Evolutionary conservation across 2,329 filamentous ascomycete species (phyloP), one percentile per base, ranked within the genome.

Genomic region (Talaromyces sp.): DNA sequence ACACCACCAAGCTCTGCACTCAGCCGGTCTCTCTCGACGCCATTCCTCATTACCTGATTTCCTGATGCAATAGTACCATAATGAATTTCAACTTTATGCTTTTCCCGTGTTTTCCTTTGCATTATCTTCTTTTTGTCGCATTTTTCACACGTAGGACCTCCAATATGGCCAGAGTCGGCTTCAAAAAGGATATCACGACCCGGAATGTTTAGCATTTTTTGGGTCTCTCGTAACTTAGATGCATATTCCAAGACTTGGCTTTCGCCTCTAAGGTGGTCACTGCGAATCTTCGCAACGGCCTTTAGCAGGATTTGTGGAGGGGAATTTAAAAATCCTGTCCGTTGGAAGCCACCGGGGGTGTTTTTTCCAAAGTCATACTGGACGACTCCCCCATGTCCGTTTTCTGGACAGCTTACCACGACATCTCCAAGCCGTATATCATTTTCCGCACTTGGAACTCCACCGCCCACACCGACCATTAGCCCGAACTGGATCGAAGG

Each of bases 381-480:
- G 7, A 58, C 13, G 10, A 58, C 54, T 41, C 54, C 54, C 11
- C 35, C 19, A n/a, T 22, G 24, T n/a, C 14, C 35, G 10, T n/a
- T 13, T n/a, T 22, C 19, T 41, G 37, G 54, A 2, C n/a, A 10
- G 16, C 54, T 58, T 37, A 58, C 54, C 54, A 41, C 68, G 10
- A 70, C 64, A 64, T 70, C 69, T 10, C 69, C 73, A 1, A 75
- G 62, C 5, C 72, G 72, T 16, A 58, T 58, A 27, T 58, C 35
- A 6, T 24, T 13, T 3, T 58, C 13, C 6, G 5, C 10, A 11
- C 64, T 65, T 3, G 74, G 74, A 1, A 72, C 71, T 4, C 73
- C 74, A 14, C 72, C 74, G 1, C 73, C 74, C 52, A 75, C 71
- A 0, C 73, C 74, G 1, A 76, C 72, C 68, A 76, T 69, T 59